These are phyloP conservation scores for Ballota nigra DNA, from an alignment of 257 asterid species.

Conservation along the genomic window DNA sequence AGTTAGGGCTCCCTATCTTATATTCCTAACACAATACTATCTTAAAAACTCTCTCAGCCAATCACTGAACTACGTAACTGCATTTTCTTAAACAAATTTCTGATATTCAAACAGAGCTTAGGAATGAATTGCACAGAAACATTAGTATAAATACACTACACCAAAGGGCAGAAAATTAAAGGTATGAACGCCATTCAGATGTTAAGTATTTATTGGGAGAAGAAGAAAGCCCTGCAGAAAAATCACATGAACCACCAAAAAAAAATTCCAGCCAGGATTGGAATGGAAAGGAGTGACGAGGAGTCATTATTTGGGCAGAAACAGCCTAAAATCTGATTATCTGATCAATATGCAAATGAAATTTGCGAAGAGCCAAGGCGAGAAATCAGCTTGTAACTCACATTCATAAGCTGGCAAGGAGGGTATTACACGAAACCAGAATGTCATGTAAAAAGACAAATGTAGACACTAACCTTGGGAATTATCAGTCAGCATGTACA, in stretches of 20 bases:
- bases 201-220: neutral
- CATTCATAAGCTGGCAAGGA: neutral
- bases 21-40: constrained; percentile 10
- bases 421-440: neutral
- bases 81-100: neutral
- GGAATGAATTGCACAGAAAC: neutral
- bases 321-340: too few relatives aligned
- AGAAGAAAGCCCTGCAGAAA: neutral
- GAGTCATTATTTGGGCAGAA: too few relatives aligned
- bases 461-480: constrained; percentile 64
- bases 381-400: too few relatives aligned
- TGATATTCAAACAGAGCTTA: neutral
- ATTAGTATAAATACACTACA: neutral
- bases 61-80: neutral
- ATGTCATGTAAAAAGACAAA: neutral
- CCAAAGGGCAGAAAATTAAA: neutral
- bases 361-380: too few relatives aligned
- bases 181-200: neutral
- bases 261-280: too few relatives aligned
- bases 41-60: neutral
- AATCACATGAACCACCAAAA: neutral
- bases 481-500: constrained; percentile 86
- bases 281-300: too few relatives aligned
- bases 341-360: too few relatives aligned
- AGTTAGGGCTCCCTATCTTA: too few relatives aligned